Evolutionary conservation across 306 rosid species (phyloP).

Genomic region (Heteromeles arbutifolia): DNA sequence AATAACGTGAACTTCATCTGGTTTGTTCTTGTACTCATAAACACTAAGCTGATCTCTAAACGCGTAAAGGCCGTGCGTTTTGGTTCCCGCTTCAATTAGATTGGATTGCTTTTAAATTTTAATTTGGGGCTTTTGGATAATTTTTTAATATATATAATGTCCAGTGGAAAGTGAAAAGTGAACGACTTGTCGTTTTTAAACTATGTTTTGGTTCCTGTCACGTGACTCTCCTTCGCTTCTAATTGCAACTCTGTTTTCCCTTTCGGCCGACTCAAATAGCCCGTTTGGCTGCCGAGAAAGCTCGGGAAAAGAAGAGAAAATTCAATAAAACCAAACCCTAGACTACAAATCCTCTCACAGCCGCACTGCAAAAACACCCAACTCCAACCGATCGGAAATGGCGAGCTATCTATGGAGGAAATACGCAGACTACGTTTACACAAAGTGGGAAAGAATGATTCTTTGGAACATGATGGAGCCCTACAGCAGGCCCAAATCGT

Average conservation of each 20-base stretch:
- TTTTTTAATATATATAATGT: no score
- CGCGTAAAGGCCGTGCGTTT: no score
- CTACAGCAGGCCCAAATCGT: conserved; percentile 72
- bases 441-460: conserved; percentile 80
- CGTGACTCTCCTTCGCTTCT: no score
- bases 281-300: background rate
- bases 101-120: no score
- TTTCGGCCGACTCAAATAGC: background rate
- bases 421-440: conserved; percentile 71
- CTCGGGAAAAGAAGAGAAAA: background rate
- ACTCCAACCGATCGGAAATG: conserved; percentile 27
- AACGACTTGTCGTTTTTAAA: no score
- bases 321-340: background rate
- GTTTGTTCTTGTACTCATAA: no score
- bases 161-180: no score
- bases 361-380: background rate
- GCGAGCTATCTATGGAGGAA: conserved; percentile 78
- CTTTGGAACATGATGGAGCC: conserved; percentile 92
- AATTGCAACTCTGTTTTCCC: background rate
- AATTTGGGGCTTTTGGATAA: no score
- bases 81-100: no score
- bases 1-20: no score
- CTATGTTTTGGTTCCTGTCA: no score
- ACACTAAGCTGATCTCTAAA: no score
- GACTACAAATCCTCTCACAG: background rate